A percentile compares a stretch with the other conserved stretches of the same genome.
phyloP scores from a whole-genome alignment of 2,329 filamentous ascomycete genomes.

The Aspergillus ochraceus region DNA sequence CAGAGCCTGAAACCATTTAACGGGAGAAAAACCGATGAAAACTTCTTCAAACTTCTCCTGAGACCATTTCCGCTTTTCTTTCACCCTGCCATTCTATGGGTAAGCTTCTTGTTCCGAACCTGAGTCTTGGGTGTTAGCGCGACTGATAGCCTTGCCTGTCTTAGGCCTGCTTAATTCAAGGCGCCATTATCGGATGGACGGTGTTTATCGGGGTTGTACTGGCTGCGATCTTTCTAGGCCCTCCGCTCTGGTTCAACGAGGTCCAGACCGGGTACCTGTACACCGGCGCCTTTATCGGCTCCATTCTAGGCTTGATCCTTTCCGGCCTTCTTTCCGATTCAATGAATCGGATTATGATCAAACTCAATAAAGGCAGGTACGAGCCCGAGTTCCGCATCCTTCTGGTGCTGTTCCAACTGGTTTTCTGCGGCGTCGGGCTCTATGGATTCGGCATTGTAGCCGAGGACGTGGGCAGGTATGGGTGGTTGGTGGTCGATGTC shows the following conservation, averaged over 20 bases:
- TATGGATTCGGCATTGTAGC: conserved; percentile 82
- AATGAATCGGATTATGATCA: conserved; percentile 69
- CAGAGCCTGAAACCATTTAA: conserved; percentile 71
- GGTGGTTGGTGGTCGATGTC: conserved; percentile 72
- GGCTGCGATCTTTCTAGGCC: conserved; percentile 77
- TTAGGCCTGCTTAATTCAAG: conserved; percentile 71
- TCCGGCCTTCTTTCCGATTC: conserved; percentile 73
- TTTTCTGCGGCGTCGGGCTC: conserved; percentile 74
- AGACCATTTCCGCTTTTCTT: conserved; percentile 79
- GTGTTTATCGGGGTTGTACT: conserved; percentile 86
- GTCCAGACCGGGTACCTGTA: conserved; percentile 84
- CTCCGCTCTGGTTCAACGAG: conserved; percentile 78
- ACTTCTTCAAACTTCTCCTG: conserved; percentile 63
- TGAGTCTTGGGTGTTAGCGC: no score
- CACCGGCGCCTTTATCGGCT: conserved; percentile 80
- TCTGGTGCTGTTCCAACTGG: conserved; percentile 76
- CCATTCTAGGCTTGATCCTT: conserved; percentile 73
- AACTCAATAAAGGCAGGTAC: conserved; percentile 75
- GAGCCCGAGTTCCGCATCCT: conserved; percentile 89
- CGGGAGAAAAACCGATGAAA: conserved; percentile 77
- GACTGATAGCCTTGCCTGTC: not conserved
- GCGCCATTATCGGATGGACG: conserved; percentile 91
- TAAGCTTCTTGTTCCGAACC: conserved; percentile 27
- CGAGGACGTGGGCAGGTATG: conserved; percentile 60
- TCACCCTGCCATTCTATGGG: conserved; percentile 84